phyloP scores from a whole-genome alignment of 1,284 basidiomycete species.

The Cutaneotrichosporon cutaneum region DNA sequence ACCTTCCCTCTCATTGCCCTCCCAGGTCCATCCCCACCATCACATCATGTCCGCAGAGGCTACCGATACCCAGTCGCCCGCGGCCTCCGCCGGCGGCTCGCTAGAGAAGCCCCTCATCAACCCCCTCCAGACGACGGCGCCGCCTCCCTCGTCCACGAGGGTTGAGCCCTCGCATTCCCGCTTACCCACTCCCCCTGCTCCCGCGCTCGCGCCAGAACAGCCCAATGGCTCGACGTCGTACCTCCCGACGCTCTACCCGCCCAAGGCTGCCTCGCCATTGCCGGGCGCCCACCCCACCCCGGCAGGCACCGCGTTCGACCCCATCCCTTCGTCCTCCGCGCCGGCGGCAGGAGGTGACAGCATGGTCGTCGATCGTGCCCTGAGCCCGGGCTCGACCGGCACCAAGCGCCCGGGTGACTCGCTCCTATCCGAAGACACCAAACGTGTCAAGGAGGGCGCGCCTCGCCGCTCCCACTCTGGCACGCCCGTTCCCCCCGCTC shows the following conservation, averaged over 20 bases:
- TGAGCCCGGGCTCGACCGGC: constrained; percentile 18
- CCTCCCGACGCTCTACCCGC: constrained; percentile 7
- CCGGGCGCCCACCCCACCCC: constrained; percentile 21
- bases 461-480: not conserved
- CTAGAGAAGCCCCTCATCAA: constrained; percentile 39
- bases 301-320: constrained; percentile 22
- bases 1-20: constrained; percentile 3
- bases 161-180: constrained; percentile 42
- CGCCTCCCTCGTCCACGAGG: constrained; percentile 40
- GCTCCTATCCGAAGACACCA: constrained; percentile 35
- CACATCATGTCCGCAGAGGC: constrained; percentile 20
- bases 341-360: constrained; percentile 4
- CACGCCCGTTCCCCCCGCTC: not conserved
- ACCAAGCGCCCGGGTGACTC: constrained; percentile 44
- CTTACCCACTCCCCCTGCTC: constrained; percentile 20
- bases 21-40: not conserved
- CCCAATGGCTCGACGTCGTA: constrained; percentile 16
- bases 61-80: constrained; percentile 8
- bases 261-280: constrained; percentile 11
- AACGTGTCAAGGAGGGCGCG: constrained; percentile 38
- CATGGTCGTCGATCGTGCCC: constrained; percentile 34
- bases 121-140: constrained; percentile 31
- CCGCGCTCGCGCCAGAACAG: not conserved
- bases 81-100: constrained; percentile 6
- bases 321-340: not conserved